These are phyloP conservation scores for Peltaster fructicola DNA, from an alignment of 2,329 filamentous ascomycete species.

Conservation along the genomic window DNA sequence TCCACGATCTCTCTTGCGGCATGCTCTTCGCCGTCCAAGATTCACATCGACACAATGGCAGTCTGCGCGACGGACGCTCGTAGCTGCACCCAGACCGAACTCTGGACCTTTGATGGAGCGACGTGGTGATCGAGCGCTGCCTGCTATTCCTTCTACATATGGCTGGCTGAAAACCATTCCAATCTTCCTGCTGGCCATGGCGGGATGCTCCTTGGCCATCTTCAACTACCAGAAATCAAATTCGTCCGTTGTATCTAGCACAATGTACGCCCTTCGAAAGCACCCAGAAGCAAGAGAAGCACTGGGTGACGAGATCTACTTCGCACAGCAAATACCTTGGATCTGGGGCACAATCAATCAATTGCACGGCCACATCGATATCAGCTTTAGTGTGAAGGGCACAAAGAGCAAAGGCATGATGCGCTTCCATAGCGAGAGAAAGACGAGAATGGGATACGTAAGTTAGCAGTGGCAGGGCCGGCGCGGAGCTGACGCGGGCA, in stretches of 20 bases:
- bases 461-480: conserved; percentile 16
- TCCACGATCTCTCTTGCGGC: conserved; percentile 8
- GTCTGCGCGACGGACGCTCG: conserved; percentile 22
- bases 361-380: conserved; percentile 76
- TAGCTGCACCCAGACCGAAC: conserved; percentile 32
- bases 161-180: conserved; percentile 47
- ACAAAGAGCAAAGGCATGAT: conserved; percentile 54
- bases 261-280: conserved; percentile 80
- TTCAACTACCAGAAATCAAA: conserved; percentile 99
- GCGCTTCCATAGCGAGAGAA: conserved; percentile 61
- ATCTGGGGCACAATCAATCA: conserved; percentile 63
- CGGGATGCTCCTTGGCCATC: conserved; percentile 60
- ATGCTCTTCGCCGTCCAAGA: conserved; percentile 4
- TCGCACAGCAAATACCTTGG: conserved; percentile 31
- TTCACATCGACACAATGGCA: conserved; percentile 3
- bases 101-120: conserved; percentile 35
- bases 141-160: conserved; percentile 21
- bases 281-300: conserved; percentile 54
- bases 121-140: conserved; percentile 35
- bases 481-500: conserved; percentile 1
- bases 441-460: conserved; percentile 41
- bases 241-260: conserved; percentile 58
- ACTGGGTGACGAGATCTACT: conserved; percentile 54
- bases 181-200: conserved; percentile 58
- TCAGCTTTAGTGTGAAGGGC: conserved; percentile 73